These are phyloP conservation scores for Escallonia rubra DNA, from an alignment of 129 eudicot species.

Conservation along the genomic window DNA sequence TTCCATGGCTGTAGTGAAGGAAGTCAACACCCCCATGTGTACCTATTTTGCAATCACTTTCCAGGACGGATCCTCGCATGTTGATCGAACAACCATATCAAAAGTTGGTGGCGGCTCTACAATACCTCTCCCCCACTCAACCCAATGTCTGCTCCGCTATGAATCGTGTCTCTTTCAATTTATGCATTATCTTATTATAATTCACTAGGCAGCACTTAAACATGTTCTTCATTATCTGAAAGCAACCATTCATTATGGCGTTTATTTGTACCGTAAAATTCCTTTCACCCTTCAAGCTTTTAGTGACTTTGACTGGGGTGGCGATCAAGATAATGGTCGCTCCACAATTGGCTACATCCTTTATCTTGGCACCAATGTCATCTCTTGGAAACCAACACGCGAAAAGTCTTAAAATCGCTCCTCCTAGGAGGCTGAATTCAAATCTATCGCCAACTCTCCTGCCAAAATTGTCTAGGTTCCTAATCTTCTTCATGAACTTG, in stretches of 20 bases:
- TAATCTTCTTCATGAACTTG: no score
- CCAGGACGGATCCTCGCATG: neutral
- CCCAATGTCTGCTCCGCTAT: slow-evolving; percentile 3
- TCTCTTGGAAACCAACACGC: neutral
- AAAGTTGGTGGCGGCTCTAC: neutral
- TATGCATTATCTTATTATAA: neutral
- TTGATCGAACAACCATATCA: neutral
- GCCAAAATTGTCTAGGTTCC: neutral
- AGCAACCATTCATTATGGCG: neutral
- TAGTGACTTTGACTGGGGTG: slow-evolving; percentile 9
- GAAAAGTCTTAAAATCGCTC: neutral
- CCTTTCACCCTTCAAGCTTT: neutral
- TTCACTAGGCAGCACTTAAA: neutral
- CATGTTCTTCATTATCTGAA: neutral
- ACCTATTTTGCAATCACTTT: neutral
- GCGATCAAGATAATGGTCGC: neutral
- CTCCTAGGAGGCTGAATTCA: neutral
- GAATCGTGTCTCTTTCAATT: neutral
- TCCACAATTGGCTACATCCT: neutral
- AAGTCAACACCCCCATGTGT: neutral
- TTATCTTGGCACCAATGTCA: slow-evolving; percentile 4
- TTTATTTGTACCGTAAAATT: neutral
- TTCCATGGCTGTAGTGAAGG: neutral
- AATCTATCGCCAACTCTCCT: neutral
- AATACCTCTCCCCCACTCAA: slow-evolving; percentile 1